Percentiles rank a stretch among this genome's conserved stretches.
Conservation (phyloP, 805 yeast genomes). For the Candida yuanshanica region DNA sequence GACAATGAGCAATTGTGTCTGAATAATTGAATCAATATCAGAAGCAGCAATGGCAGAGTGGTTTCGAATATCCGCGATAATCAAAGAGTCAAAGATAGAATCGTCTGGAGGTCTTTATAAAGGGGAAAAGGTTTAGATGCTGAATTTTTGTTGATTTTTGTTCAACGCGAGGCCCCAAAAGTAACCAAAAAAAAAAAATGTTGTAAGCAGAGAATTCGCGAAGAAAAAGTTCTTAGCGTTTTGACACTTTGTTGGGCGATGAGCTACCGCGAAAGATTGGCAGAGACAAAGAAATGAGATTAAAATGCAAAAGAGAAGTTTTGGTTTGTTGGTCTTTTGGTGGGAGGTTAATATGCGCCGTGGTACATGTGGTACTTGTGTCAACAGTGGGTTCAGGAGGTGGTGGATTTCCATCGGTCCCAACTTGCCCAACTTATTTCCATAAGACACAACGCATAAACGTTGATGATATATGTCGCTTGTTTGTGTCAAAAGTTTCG, state of each 20-base stretch:
- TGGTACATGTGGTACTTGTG: too few species aligned
- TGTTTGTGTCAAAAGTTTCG: background rate
- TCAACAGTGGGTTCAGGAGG: too few species aligned
- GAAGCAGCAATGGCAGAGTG: background rate
- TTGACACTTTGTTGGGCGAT: background rate
- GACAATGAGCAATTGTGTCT: background rate
- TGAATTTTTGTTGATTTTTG: constrained; percentile 1
- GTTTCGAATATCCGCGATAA: background rate
- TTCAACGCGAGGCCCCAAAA: too few species aligned
- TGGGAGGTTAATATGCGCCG: too few species aligned
- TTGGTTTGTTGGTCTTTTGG: too few species aligned
- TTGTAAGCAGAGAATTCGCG: background rate
- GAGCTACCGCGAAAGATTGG: background rate
- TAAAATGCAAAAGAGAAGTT: too few species aligned
- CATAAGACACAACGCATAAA: too few species aligned
- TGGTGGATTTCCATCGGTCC: too few species aligned
- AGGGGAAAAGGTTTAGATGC: background rate
- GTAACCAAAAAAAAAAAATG: background rate
- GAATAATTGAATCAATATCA: background rate
- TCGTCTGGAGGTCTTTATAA: background rate
- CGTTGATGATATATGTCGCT: too few species aligned
- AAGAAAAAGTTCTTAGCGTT: too few species aligned
- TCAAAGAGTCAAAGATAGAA: background rate
- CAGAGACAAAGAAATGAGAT: too few species aligned
- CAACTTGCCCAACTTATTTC: too few species aligned